A percentile compares a stretch with the other conserved stretches of the same genome.
Conservation (phyloP, 2,329 filamentous ascomycete genomes). For the Claviceps sorghi region DNA sequence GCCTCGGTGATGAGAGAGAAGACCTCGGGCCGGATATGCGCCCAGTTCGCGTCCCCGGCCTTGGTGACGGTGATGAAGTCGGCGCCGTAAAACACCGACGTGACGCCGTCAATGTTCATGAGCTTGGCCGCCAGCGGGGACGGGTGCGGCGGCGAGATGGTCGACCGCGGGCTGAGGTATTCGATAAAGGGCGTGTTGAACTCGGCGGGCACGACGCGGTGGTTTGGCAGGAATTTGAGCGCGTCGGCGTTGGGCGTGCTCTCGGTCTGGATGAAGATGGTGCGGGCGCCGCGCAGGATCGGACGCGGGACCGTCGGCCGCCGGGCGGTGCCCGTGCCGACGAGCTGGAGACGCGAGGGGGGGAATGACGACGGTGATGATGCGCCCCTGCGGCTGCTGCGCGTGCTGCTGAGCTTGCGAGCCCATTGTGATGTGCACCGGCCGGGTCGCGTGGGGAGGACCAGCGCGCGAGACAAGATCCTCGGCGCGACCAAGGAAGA, state of each 20-base stretch:
- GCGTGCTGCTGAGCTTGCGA: constrained; percentile 16
- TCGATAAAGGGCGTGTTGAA: constrained; percentile 71
- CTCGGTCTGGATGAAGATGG: constrained; percentile 97
- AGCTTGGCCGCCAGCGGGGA: constrained; percentile 83
- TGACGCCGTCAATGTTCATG: constrained; percentile 90
- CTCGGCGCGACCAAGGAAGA: constrained; percentile 10
- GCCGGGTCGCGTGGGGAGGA: constrained; percentile 12
- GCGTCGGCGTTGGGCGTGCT: constrained; percentile 89
- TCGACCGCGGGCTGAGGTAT: constrained; percentile 78
- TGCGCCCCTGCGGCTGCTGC: neutral
- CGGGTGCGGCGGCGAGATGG: constrained; percentile 74
- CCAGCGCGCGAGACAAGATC: constrained; percentile 12
- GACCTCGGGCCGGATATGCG: constrained; percentile 86
- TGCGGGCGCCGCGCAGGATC: constrained; percentile 34
- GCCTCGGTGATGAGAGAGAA: constrained; percentile 91
- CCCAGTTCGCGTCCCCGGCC: constrained; percentile 75
- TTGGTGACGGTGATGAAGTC: constrained; percentile 98
- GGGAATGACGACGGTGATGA: neutral
- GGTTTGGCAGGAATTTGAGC: constrained; percentile 90
- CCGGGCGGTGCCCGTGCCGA: constrained; percentile 2
- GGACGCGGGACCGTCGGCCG: constrained; percentile 5
- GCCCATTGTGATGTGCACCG: constrained; percentile 13
- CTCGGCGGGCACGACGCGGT: constrained; percentile 62
- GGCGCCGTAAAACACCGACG: constrained; percentile 79
- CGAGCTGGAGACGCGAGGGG: neutral